Conservation (phyloP, 2,329 filamentous ascomycete genomes). For the Triangularia setosa region DNA sequence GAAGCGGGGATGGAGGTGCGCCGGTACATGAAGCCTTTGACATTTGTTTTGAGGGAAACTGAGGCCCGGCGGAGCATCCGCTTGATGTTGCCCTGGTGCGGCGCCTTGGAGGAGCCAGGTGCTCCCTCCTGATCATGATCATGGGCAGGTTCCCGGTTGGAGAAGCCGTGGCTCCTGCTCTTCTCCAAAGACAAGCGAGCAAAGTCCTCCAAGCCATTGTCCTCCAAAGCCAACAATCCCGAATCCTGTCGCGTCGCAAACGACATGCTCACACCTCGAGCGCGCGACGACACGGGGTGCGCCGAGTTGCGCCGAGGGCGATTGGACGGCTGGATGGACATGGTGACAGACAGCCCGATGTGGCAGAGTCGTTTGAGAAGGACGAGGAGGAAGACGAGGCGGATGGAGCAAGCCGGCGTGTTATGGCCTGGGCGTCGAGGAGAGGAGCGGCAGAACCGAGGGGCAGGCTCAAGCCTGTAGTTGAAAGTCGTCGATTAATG, state of each 20-base stretch:
- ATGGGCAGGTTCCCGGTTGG: not conserved
- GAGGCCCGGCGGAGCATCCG: slow-evolving; percentile 54
- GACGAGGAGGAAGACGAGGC: not conserved
- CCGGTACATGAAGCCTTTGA: slow-evolving; percentile 47
- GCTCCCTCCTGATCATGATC: not conserved
- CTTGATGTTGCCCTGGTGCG: slow-evolving; percentile 39
- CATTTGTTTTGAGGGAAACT: slow-evolving; percentile 42
- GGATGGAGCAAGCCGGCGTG: not conserved
- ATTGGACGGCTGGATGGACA: slow-evolving; percentile 17
- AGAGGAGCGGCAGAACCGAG: not conserved
- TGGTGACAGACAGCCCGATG: slow-evolving; percentile 24
- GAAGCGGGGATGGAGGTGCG: slow-evolving; percentile 40
- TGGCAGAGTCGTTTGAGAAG: not conserved
- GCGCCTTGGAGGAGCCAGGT: slow-evolving; percentile 20
- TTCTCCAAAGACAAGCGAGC: slow-evolving; percentile 27
- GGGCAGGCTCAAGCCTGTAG: not conserved
- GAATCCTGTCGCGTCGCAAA: slow-evolving; percentile 45
- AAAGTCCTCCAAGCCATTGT: slow-evolving; percentile 29
- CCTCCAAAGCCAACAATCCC: slow-evolving; percentile 39
- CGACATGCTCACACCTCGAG: slow-evolving; percentile 49
- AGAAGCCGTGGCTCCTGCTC: slow-evolving; percentile 26
- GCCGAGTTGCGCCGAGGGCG: slow-evolving; percentile 20
- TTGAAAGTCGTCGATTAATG: not conserved
- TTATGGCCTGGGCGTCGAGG: not conserved
- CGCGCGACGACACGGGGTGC: slow-evolving; percentile 35